Evolutionary conservation across 805 yeast species (phyloP).

Genomic region (Candida tibetensis): DNA sequence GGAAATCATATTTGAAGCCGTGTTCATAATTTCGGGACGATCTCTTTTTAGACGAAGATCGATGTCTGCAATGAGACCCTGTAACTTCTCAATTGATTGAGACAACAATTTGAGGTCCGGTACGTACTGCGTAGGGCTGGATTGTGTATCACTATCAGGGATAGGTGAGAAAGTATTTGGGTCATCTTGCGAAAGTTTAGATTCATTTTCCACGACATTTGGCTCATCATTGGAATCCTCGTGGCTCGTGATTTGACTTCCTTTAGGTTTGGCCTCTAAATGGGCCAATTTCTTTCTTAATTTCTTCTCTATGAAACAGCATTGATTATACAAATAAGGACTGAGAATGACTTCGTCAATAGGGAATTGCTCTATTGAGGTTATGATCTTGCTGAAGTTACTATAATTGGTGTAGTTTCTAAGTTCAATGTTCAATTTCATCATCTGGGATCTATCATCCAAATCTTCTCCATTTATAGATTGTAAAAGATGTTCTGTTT

Average conservation of each 20-base stretch:
- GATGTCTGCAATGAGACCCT: slow-evolving; percentile 37
- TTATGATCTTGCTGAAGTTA: slow-evolving; percentile 18
- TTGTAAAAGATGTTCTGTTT: slow-evolving; percentile 22
- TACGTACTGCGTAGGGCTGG: background rate
- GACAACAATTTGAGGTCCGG: background rate
- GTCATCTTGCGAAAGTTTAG: no score
- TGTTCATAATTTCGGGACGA: slow-evolving; percentile 22
- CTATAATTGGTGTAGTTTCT: slow-evolving; percentile 19
- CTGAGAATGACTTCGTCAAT: slow-evolving; percentile 27
- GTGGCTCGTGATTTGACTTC: no score
- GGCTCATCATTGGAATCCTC: no score
- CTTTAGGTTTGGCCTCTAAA: background rate
- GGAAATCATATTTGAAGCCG: slow-evolving; percentile 19
- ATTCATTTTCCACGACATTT: no score
- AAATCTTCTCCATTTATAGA: slow-evolving; percentile 23
- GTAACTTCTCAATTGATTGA: slow-evolving; percentile 12
- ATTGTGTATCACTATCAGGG: background rate
- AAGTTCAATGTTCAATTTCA: slow-evolving; percentile 23
- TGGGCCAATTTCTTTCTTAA: slow-evolving; percentile 15
- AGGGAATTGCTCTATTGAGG: slow-evolving; percentile 28
- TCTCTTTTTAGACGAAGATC: slow-evolving; percentile 31
- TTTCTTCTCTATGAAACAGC: slow-evolving; percentile 28
- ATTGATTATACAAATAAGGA: slow-evolving; percentile 34
- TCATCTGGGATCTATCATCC: slow-evolving; percentile 25
- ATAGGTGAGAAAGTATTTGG: no score